Conservation (phyloP, 2,329 filamentous ascomycete genomes). For the Exophiala aquamarina region DNA sequence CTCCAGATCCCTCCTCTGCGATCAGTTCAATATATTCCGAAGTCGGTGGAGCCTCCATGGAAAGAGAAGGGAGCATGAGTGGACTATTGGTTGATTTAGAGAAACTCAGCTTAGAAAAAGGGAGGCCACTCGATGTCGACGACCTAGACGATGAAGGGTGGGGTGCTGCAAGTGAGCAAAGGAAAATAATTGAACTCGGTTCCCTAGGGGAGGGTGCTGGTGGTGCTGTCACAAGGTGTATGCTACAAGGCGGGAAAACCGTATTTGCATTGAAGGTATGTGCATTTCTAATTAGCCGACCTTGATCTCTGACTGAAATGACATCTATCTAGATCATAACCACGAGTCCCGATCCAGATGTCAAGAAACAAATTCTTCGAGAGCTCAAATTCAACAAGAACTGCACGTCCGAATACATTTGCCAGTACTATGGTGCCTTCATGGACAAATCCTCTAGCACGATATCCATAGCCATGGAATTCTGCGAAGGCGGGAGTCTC, state of each 20-base stretch:
- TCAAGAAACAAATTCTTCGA: constrained; percentile 97
- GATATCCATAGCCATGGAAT: constrained; percentile 99
- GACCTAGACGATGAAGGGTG: constrained; percentile 94
- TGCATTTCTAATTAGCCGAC: no score
- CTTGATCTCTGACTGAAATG: neutral
- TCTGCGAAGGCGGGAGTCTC: constrained; percentile 92
- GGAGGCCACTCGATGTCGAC: constrained; percentile 82
- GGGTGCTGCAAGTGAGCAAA: constrained; percentile 87
- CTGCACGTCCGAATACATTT: constrained; percentile 94
- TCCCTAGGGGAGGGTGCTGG: constrained; percentile 92
- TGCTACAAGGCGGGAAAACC: constrained; percentile 86
- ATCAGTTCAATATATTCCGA: constrained; percentile 84
- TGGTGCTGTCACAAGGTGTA: constrained; percentile 89
- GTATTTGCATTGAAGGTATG: constrained; percentile 92
- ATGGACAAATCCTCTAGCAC: constrained; percentile 94
- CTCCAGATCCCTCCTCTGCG: constrained; percentile 82
- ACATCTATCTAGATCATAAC: constrained; percentile 74
- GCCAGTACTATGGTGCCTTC: constrained; percentile 95
- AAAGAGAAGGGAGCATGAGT: constrained; percentile 77
- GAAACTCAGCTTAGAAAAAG: constrained; percentile 77
- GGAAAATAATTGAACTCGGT: constrained; percentile 82
- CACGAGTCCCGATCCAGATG: constrained; percentile 93
- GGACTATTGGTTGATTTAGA: constrained; percentile 75
- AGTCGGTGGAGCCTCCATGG: constrained; percentile 74
- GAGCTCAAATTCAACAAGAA: constrained; percentile 98